Evolutionary conservation across 306 rosid genomes (phyloP).

Genomic region (Morella rubra): DNA sequence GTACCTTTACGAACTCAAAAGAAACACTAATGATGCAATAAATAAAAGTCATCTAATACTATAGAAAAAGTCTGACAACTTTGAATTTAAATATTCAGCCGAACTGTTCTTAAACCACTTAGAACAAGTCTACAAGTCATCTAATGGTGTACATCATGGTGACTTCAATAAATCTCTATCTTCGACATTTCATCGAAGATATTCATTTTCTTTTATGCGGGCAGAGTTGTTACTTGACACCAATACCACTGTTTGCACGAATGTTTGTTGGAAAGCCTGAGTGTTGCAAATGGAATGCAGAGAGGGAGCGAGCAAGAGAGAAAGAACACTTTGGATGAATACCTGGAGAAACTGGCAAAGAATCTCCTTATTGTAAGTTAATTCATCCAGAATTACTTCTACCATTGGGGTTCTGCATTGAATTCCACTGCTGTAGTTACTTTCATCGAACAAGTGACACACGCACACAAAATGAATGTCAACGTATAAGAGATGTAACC

Average conservation of each 20-base stretch:
- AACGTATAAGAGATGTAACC: constrained; percentile 42
- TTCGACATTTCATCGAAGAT: neutral
- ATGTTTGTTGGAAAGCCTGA: neutral
- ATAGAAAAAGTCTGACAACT: neutral
- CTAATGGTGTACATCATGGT: neutral
- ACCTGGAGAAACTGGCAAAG: constrained; percentile 78
- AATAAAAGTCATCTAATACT: neutral
- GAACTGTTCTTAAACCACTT: neutral
- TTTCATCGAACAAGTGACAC: neutral
- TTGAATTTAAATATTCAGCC: neutral
- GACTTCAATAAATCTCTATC: neutral
- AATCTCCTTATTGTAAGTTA: constrained; percentile 59
- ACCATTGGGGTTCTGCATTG: constrained; percentile 68
- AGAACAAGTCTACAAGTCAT: neutral
- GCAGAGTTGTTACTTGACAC: neutral
- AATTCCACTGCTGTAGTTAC: constrained; percentile 22
- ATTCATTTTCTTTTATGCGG: neutral
- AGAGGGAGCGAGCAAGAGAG: constrained; percentile 5
- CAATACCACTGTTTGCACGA: constrained; percentile 5
- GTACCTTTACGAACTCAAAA: neutral
- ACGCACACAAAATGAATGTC: neutral
- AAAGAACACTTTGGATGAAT: constrained; percentile 13
- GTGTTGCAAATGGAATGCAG: neutral
- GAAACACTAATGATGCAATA: neutral
- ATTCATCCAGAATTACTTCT: constrained; percentile 78